These are phyloP conservation scores for Lentinula lateritia DNA, from an alignment of 768 basidiomycete species.

Conservation along the genomic window DNA sequence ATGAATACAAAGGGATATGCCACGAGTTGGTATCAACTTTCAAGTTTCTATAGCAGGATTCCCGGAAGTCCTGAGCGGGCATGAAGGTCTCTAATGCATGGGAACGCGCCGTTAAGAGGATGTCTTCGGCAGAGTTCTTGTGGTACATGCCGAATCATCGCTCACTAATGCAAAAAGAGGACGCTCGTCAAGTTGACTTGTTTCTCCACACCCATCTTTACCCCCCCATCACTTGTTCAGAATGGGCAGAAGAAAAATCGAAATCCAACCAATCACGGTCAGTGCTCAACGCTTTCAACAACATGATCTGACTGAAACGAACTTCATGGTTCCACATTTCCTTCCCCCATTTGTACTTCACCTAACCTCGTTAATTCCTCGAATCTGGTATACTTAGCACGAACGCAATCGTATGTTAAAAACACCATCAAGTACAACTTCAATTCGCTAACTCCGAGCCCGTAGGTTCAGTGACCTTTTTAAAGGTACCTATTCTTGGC, in stretches of 20 bases:
- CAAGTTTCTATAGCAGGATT: slow-evolving; percentile 7
- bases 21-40: not conserved
- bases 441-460: not conserved
- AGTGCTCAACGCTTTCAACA: slow-evolving; percentile 25
- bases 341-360: slow-evolving; percentile 17
- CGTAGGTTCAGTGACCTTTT: slow-evolving; percentile 67
- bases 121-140: slow-evolving; percentile 4
- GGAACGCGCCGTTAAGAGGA: slow-evolving; percentile 5
- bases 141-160: slow-evolving; percentile 6
- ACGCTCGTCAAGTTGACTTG: not conserved
- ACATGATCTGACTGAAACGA: slow-evolving; percentile 8
- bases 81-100: slow-evolving; percentile 1
- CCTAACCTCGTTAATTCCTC: slow-evolving; percentile 23
- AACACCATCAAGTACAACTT: not conserved
- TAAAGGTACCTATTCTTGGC: slow-evolving; percentile 72
- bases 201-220: slow-evolving; percentile 4
- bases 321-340: slow-evolving; percentile 6
- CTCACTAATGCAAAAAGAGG: slow-evolving; percentile 8
- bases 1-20: slow-evolving; percentile 1
- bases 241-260: slow-evolving; percentile 78
- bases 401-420: slow-evolving; percentile 64
- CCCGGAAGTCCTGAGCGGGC: slow-evolving; percentile 5
- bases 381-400: slow-evolving; percentile 57
- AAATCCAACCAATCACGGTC: slow-evolving; percentile 77
- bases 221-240: not conserved